Evolutionary conservation across 129 eudicot genomes (phyloP), one percentile per base, ranked within the genome.

Genomic region (Flaveria robusta): DNA sequence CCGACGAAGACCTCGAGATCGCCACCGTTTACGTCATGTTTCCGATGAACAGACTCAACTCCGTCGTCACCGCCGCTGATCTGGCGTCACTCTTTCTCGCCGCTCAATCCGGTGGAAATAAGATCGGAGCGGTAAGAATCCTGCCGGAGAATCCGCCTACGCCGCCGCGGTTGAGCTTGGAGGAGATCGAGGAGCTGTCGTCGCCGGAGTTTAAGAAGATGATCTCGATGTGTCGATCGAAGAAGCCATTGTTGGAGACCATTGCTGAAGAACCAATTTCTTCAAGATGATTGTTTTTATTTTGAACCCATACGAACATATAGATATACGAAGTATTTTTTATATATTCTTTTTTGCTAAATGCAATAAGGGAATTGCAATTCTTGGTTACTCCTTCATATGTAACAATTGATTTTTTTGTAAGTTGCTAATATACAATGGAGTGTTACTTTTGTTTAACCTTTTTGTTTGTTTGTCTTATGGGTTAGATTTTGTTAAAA

Each of bases 221-320:
- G 87, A 34, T 77, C 80, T 80, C 98, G 8, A 75, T 81, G 79
- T 88, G 97, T 83, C 83, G 98, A 81, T 93, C 98, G 10, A 93
- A 84, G 96, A 93, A 88, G 76, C 98, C 98, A 27, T 79, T 88
- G 85, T 83, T 93, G 84, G 98, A 93, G 84, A 93, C 98, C 0
- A 93, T 93, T 22, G 89, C 75, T 10, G 98, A 93, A 87, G 98
- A 93, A 74, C 92, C 96, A 1, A 72, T 51, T 64, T 51, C 31
- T 64, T 67, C 68, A 3, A 81, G 96, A 87, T 90, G 86, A 83
- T 80, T 69, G 71, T 60, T 62, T 14, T 16, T 64, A 74, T 15
- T 69, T 79, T 52, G 34, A 73, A 66, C 9, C 22, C 23, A 34
- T 37, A n/a, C 14, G 7, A 31, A 71, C 3, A 1, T 71, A 49